phyloP scores from a whole-genome alignment of 1,139 yeast genomes.

The Candida neerlandica region DNA sequence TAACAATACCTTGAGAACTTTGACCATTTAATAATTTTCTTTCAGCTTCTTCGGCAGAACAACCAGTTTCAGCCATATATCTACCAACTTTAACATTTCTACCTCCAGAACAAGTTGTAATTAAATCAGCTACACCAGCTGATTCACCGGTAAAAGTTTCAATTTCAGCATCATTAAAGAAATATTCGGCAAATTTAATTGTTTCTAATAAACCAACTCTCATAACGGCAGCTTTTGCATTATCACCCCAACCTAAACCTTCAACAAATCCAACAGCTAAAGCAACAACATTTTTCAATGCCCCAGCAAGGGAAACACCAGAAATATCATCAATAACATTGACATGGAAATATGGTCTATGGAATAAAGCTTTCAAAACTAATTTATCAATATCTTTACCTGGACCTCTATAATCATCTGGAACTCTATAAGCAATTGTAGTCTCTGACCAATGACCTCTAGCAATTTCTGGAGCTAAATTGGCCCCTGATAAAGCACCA shows the following conservation, averaged over 20 bases:
- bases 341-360: slow-evolving; percentile 95
- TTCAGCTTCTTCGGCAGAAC: slow-evolving; percentile 78
- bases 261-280: slow-evolving; percentile 93
- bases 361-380: slow-evolving; percentile 76
- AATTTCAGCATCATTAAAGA: slow-evolving; percentile 44
- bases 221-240: slow-evolving; percentile 94
- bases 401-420: slow-evolving; percentile 68
- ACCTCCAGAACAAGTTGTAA: slow-evolving; percentile 96
- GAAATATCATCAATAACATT: slow-evolving; percentile 86
- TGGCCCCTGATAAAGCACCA: slow-evolving; percentile 95
- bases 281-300: slow-evolving; percentile 91
- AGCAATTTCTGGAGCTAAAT: slow-evolving; percentile 94
- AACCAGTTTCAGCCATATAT: slow-evolving; percentile 71
- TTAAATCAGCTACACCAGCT: slow-evolving; percentile 96
- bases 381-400: slow-evolving; percentile 73
- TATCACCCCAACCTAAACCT: slow-evolving; percentile 98
- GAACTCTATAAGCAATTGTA: slow-evolving; percentile 82
- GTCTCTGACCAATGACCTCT: slow-evolving; percentile 93
- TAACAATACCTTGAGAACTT: slow-evolving; percentile 90
- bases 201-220: slow-evolving; percentile 90
- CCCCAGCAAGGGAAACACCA: slow-evolving; percentile 94
- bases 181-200: slow-evolving; percentile 52
- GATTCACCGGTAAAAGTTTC: slow-evolving; percentile 69
- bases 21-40: slow-evolving; percentile 84
- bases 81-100: slow-evolving; percentile 89